Evolutionary conservation across 768 basidiomycete genomes (phyloP), one percentile per base, ranked within the genome.

Genomic region (Calocybe gangraenosa): DNA sequence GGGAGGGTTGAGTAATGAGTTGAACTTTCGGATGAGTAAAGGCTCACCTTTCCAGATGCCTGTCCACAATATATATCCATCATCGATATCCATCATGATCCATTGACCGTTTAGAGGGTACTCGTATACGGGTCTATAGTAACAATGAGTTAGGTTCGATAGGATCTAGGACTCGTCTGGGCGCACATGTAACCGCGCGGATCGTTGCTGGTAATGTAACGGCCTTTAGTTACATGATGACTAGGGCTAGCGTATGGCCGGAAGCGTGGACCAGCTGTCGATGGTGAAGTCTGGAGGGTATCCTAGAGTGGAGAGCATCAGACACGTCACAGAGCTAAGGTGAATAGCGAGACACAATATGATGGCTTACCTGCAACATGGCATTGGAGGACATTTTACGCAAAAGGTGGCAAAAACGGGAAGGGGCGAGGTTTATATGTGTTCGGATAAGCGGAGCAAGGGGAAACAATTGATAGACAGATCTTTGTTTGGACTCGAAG

Each of bases 1-100:
- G 32, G 33, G 3, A 35, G 37, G 17, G 22, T 39, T 44, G 37
- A 38, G 52, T 55, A 46, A n/a, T 14, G 25, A 6, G 25, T 28
- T 11, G n/a, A n/a, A n/a, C 25, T 58, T 52, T 37, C 21, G 13
- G 35, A 23, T 19, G 2, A 28, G 10, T 6, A 6, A 25, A 17
- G 11, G 32, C 69, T 49, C 47, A 89, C 89, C 90, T 75, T 93
- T 93, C 91, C 91, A 93, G 42, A 93, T 93, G 8, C 89, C 87
- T 1, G 92, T 93, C 90, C 91, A 93, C 14, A 92, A 71, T 47
- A 93, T 84, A 61, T 90, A 92, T 2, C 91, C 91, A 60, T 92
- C 90, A 61, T 93, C 91, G 58, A 89, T 86, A 68, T 93, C 91
- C 79, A 92, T 90, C 91, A 93, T 92, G 58, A 93, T 88, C 87